Percentiles rank a stretch among this genome's conserved stretches.
These are phyloP conservation scores for Sphaerosporella brunnea DNA, from an alignment of 495 filamentous ascomycete species.

Conservation along the genomic window DNA sequence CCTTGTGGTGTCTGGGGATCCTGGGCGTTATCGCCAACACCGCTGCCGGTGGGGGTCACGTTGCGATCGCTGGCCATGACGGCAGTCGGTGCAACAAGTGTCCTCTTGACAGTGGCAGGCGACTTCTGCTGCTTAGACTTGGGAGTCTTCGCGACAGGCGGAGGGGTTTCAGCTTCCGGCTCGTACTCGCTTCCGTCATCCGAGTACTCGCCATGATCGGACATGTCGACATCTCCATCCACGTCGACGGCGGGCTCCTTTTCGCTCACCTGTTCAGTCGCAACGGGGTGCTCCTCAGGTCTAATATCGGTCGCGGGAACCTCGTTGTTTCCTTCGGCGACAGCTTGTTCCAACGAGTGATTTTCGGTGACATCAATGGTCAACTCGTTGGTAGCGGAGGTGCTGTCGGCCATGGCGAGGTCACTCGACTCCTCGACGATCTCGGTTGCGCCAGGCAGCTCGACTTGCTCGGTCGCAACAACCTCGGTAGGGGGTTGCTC, in stretches of 20 bases:
- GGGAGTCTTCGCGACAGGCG: not conserved
- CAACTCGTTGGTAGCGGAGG: not conserved
- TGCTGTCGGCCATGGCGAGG: not conserved
- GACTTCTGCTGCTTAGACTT: not conserved
- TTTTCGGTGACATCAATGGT: constrained; percentile 2
- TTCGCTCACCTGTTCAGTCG: not conserved
- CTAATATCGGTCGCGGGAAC: not conserved
- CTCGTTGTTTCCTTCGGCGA: not conserved
- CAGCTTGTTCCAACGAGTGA: not conserved
- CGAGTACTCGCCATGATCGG: constrained; percentile 5
- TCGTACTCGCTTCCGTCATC: constrained; percentile 6
- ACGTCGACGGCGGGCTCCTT: not conserved
- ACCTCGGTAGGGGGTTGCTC: not conserved
- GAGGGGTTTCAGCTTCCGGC: constrained; percentile 4
- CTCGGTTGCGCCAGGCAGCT: not conserved
- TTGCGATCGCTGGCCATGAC: not conserved
- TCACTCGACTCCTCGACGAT: not conserved
- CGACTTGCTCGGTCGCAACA: not conserved
- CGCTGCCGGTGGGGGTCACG: not conserved
- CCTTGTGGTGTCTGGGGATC: not conserved
- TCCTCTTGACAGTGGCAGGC: not conserved
- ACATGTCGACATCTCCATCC: constrained; percentile 4
- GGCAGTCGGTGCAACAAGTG: not conserved
- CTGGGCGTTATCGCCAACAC: not conserved
- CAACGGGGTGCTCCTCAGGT: not conserved